Conservation (phyloP, 495 filamentous ascomycete genomes). For the Neurospora pannonica region DNA sequence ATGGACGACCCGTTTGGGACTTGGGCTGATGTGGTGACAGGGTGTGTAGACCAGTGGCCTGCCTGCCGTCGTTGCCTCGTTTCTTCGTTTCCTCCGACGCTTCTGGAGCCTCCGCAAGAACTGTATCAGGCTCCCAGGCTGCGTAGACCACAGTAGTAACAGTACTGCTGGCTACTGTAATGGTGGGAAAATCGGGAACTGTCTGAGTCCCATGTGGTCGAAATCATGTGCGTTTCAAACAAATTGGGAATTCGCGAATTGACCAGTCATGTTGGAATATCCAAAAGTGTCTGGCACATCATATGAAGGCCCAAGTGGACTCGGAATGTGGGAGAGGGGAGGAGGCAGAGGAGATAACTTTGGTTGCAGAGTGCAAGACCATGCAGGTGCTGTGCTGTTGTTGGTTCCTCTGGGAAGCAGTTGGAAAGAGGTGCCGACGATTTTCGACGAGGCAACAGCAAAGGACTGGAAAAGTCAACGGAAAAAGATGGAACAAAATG, state of each 20-base stretch:
- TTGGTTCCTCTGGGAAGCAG: neutral
- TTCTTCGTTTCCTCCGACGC: neutral
- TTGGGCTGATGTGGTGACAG: neutral
- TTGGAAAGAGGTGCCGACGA: neutral
- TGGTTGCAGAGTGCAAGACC: neutral
- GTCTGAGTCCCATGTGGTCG: neutral
- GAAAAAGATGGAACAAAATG: neutral
- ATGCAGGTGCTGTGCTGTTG: neutral
- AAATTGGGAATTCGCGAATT: neutral
- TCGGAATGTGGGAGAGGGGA: neutral
- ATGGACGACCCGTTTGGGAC: neutral
- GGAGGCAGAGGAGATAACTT: neutral
- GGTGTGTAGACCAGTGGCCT: neutral
- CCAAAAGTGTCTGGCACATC: neutral
- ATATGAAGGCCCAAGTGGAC: neutral
- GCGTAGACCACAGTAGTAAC: neutral
- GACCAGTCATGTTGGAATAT: neutral
- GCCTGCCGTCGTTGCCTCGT: neutral
- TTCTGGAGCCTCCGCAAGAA: neutral
- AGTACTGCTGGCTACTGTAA: neutral
- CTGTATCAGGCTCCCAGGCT: neutral
- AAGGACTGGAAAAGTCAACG: neutral
- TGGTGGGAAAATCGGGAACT: neutral
- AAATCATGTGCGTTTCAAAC: neutral
- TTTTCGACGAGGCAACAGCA: neutral